Evolutionary conservation across 768 basidiomycete species (phyloP), one percentile per base, ranked within the genome.

Genomic region (Kwoniella shandongensis): DNA sequence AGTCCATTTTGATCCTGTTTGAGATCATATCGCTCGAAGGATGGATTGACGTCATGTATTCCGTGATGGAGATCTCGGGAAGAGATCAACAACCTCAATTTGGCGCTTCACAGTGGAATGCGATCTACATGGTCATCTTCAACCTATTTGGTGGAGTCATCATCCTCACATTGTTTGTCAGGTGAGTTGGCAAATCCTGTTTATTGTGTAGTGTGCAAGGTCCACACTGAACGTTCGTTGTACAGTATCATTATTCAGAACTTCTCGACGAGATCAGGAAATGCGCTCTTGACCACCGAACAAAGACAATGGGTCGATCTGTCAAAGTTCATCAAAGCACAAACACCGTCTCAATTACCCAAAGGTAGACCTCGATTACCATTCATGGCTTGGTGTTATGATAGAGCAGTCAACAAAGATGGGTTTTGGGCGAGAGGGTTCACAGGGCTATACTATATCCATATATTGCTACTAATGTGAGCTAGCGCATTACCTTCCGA

Each of bases 1-100:
- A 86, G 3, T 87, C 90, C 0, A 79, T 97, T 38, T 82, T 97
- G 51, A 96, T 97, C 69, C 81, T 97, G 1, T 97, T 96, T 67
- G 94, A 98, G 78, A 91, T 94, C 63, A 90, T 97, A 22, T 94
- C 92, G 0, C 79, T 96, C 46, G 92, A 94, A 78, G 94, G 94
- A 1, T 97, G 93, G 94, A 83, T 89, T n/a, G 90, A 93, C 70
- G 94, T 92, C 47, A 88, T 96, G 87, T 78, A 77, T 35, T 81
- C 86, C 23, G 87, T 86, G 1, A 88, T 88, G 75, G 84, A 85
- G 60, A 87, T 96, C 62, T 86, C 83, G 1, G 89, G 87, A 4
- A 71, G 62, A 20, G 84, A 84, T 26, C 77, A 77, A 52, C 91
- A 96, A 72, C 89, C 91, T 0, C 77, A 82, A 57, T 81, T 78